Evolutionary conservation across 2,329 filamentous ascomycete genomes (phyloP), one percentile per base, ranked within the genome.

Genomic region (Nemania sp.): DNA sequence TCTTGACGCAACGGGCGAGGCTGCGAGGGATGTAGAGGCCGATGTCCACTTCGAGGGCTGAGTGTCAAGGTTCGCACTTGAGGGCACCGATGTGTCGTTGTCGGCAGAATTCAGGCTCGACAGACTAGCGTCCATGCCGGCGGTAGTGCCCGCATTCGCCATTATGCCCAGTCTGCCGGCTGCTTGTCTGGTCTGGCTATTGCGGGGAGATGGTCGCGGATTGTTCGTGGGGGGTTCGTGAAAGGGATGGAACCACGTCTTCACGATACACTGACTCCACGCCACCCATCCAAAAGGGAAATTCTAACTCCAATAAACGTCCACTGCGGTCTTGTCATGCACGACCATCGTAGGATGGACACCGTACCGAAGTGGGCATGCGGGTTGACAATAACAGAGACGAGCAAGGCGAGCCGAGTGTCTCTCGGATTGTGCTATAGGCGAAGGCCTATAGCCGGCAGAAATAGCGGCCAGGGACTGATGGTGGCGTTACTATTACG

Each of bases 1-100:
- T 62, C 68, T 64, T 3, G 68, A 70, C 44, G 64, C 56, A 36
- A 52, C 52, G 14, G 68, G 68, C 22, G 68, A 70, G 14, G 63
- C 64, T 43, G 66, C 66, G 43, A 68, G 39, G 26, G 68, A 70
- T 8, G 67, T 68, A 30, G 65, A 66, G 20, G 65, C 57, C 3
- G 68, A 70, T 20, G 67, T 66, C 67, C 65, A 69, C 61, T 64
- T 68, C 45, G 68, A 69, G 28, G 61, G 42, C 49, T 70, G 67
- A 0, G 66, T 68, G 43, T 70, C 68, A 46, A 66, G 47, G 44
- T 67, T 65, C 23, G 65, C 67, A 54, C 67, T 69, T 23, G 66
- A 69, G 19, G 66, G 63, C 22, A 62, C 62, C 31, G 67, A 69
- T 47, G 64, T 64, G 39, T 69, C 66, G 49, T 68, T 69, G 45